Conservation (phyloP, 164 flowering plant genomes). For the Malania oleifera region DNA sequence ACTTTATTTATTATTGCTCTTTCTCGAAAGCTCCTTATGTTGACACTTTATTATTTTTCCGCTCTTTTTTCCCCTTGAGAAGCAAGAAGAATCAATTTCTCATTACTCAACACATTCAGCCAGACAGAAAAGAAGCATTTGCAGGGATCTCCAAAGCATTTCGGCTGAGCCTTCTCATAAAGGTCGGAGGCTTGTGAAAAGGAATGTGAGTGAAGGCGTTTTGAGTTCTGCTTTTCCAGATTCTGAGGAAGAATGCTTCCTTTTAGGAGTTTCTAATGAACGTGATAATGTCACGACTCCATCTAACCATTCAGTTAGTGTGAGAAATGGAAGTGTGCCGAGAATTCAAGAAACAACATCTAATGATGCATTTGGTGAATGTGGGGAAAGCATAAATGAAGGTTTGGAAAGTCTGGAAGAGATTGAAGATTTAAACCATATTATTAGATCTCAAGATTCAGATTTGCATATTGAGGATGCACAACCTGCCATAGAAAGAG, state of each 20-base stretch:
- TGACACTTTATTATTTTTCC: too few species aligned
- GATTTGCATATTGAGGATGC: slow-evolving; percentile 13
- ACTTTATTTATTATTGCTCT: too few species aligned
- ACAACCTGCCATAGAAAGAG: slow-evolving; percentile 7
- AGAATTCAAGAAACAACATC: slow-evolving; percentile 11
- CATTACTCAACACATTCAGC: slow-evolving; percentile 7
- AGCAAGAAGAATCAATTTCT: slow-evolving; percentile 20
- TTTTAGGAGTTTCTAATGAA: neutral
- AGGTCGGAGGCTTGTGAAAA: slow-evolving; percentile 52
- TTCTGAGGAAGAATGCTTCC: slow-evolving; percentile 24
- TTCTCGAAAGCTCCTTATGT: neutral
- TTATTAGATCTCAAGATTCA: slow-evolving; percentile 13
- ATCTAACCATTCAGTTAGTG: slow-evolving; percentile 16
- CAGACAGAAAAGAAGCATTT: slow-evolving; percentile 25
- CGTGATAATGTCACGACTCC: neutral
- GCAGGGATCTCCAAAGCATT: slow-evolving; percentile 12
- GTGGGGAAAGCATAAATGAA: slow-evolving; percentile 8
- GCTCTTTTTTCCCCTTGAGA: neutral
- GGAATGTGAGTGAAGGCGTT: slow-evolving; percentile 16
- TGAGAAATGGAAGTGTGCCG: slow-evolving; percentile 9
- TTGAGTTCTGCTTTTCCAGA: slow-evolving; percentile 18
- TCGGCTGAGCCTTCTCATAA: slow-evolving; percentile 32
- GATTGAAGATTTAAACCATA: slow-evolving; percentile 10
- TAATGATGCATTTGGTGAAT: slow-evolving; percentile 7
- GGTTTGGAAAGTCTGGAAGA: slow-evolving; percentile 23